These are phyloP conservation scores for Termitomyces titanicus DNA, from an alignment of 768 basidiomycete genomes.

Conservation along the genomic window DNA sequence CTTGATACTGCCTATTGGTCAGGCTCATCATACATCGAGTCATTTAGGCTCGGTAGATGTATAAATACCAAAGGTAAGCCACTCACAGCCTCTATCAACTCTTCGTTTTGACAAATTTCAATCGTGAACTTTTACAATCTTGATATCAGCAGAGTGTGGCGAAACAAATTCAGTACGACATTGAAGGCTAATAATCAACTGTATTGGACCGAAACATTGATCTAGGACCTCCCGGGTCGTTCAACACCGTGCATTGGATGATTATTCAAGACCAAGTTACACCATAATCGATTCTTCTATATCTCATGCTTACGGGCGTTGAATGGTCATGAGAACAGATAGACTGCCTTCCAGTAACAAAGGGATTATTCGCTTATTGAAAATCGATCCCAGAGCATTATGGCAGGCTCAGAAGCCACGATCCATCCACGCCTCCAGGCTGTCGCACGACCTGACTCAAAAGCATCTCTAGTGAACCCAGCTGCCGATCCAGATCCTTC, in stretches of 20 bases:
- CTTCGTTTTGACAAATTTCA: neutral
- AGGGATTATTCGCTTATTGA: neutral
- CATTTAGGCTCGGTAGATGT: neutral
- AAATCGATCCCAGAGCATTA: neutral
- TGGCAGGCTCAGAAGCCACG: neutral
- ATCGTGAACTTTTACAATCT: neutral
- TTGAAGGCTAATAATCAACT: neutral
- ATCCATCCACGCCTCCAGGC: neutral
- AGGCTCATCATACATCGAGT: neutral
- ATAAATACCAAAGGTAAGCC: neutral
- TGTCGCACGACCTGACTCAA: neutral
- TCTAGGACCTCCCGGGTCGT: neutral
- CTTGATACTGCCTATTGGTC: neutral
- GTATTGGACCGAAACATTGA: neutral
- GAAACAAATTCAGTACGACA: neutral
- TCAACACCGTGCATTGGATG: neutral
- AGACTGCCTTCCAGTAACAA: conserved; percentile 6
- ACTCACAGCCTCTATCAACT: neutral
- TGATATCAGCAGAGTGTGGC: neutral
- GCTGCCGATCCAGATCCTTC: conserved; percentile 4
- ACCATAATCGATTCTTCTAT: neutral
- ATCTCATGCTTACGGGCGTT: neutral
- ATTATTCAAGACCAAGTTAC: neutral
- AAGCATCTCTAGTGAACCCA: neutral
- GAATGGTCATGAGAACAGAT: conserved; percentile 3